These are phyloP conservation scores for Taiwanofungus camphoratus DNA, from an alignment of 1,284 basidiomycete species.

Conservation along the genomic window DNA sequence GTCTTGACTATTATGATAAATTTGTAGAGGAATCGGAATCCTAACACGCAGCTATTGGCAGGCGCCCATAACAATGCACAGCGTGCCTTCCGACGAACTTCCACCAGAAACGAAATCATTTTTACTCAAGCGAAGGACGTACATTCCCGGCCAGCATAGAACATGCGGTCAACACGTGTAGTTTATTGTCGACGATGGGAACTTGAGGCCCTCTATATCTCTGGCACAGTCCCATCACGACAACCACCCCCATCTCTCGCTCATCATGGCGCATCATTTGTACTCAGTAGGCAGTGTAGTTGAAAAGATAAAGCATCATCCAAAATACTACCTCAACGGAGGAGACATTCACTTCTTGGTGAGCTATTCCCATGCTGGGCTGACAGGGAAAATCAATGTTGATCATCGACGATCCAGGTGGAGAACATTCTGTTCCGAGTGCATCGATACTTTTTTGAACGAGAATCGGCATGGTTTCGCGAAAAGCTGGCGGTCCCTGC, in stretches of 20 bases:
- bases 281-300: constrained; percentile 26
- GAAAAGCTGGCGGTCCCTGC: constrained; percentile 36
- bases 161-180: constrained; percentile 39
- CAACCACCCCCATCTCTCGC: constrained; percentile 22
- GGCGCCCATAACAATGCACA: too few relatives aligned
- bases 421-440: constrained; percentile 49
- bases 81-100: too few relatives aligned
- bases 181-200: constrained; percentile 13
- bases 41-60: too few relatives aligned
- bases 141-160: constrained; percentile 2
- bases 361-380: constrained; percentile 13
- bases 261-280: constrained; percentile 21
- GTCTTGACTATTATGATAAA: too few relatives aligned
- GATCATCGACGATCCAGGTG: constrained; percentile 30
- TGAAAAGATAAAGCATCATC: constrained; percentile 32
- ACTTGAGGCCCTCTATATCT: constrained; percentile 17
- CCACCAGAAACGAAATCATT: background rate
- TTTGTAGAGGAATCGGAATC: too few relatives aligned
- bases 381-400: background rate
- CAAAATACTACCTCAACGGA: constrained; percentile 46
- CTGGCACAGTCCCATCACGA: constrained; percentile 11
- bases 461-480: constrained; percentile 51
- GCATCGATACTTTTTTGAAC: constrained; percentile 57
- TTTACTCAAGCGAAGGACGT: background rate
- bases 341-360: constrained; percentile 53